Conservation (phyloP, 2,329 filamentous ascomycete species). For the Corniculantispora saksenae region DNA sequence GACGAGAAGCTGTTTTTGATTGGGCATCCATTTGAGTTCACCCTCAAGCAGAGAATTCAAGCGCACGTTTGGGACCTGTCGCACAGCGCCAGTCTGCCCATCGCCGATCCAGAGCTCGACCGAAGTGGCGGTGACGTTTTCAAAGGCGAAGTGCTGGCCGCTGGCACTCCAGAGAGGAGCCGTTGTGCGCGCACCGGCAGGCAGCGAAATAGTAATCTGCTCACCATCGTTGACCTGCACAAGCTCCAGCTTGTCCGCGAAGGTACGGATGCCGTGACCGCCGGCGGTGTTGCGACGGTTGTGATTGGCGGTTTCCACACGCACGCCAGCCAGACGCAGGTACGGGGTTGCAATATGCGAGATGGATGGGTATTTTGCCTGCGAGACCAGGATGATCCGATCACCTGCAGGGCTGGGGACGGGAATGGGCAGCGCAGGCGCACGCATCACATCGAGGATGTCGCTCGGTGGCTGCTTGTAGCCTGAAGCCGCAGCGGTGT, state of each 20-base stretch:
- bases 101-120: conserved; percentile 14
- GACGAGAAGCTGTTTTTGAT: conserved; percentile 12
- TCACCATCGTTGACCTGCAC: conserved; percentile 3
- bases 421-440: conserved; percentile 2
- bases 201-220: background rate
- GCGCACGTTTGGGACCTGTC: conserved; percentile 1
- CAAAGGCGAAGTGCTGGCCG: conserved; percentile 8
- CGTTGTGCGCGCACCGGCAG: background rate
- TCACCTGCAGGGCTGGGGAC: conserved; percentile 4
- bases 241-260: conserved; percentile 13
- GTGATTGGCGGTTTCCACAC: conserved; percentile 9
- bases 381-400: conserved; percentile 9
- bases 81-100: background rate
- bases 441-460: conserved; percentile 16
- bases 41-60: conserved; percentile 5
- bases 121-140: conserved; percentile 14
- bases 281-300: conserved; percentile 7
- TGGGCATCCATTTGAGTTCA: conserved; percentile 7
- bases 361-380: conserved; percentile 10
- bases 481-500: conserved; percentile 11
- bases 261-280: conserved; percentile 14
- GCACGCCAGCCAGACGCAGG: conserved; percentile 12
- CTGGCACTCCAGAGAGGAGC: conserved; percentile 11
- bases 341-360: conserved; percentile 4
- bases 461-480: conserved; percentile 8